Evolutionary conservation across 257 asterid genomes (phyloP).

Genomic region (Cynanchum wilfordii): DNA sequence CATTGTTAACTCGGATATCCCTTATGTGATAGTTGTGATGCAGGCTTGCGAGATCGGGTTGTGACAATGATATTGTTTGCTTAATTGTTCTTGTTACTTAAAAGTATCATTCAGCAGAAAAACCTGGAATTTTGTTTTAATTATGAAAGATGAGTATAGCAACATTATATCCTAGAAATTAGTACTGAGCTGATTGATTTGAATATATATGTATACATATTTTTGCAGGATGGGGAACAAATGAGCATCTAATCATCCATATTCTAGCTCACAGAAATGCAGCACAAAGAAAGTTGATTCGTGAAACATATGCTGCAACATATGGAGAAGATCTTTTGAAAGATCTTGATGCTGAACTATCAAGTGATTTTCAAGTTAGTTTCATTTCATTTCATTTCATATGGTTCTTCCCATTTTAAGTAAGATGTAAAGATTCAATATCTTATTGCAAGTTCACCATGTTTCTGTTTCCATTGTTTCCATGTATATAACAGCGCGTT

Average conservation of each 20-base stretch:
- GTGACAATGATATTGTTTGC: background rate
- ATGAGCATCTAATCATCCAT: constrained; percentile 54
- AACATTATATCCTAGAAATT: too few species aligned
- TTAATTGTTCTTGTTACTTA: background rate
- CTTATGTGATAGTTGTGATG: too few species aligned
- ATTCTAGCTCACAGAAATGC: constrained; percentile 86
- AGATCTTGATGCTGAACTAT: constrained; percentile 72
- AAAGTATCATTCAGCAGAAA: background rate
- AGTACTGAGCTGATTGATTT: constrained; percentile 11
- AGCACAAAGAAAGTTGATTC: constrained; percentile 61
- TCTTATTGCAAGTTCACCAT: too few species aligned
- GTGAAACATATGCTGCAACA: constrained; percentile 59
- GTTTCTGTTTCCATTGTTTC: too few species aligned
- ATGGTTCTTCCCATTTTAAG: background rate
- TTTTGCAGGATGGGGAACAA: constrained; percentile 75
- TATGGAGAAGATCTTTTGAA: constrained; percentile 78
- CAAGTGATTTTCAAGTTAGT: constrained; percentile 72
- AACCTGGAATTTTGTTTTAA: background rate
- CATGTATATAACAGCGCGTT: constrained; percentile 44
- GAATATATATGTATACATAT: background rate
- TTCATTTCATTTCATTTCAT: background rate
- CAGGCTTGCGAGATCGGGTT: too few species aligned
- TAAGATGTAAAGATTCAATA: background rate
- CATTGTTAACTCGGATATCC: too few species aligned
- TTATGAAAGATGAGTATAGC: background rate